Percentiles rank a stretch among this genome's conserved stretches.
These are phyloP conservation scores for Globisporangium nunn DNA, from an alignment of 352 stramenopile species.

Conservation along the genomic window DNA sequence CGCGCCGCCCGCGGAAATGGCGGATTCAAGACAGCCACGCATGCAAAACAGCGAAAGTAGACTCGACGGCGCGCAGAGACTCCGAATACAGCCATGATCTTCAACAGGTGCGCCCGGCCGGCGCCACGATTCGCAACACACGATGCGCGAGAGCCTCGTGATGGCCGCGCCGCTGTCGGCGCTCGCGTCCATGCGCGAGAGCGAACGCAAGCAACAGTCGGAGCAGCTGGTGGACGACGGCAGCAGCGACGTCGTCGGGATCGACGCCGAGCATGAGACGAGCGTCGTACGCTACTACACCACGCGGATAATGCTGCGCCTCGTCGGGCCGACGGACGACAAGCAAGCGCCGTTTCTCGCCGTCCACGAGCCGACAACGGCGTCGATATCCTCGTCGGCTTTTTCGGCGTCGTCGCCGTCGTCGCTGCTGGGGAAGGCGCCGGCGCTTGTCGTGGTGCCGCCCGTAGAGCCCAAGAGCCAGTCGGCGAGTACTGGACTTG, in stretches of 20 bases:
- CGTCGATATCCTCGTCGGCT: not conserved
- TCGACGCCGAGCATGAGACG: slow-evolving; percentile 17
- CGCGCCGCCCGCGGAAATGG: no score
- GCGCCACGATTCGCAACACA: not conserved
- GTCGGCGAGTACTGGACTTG: not conserved
- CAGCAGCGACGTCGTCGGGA: not conserved
- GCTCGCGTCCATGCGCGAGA: not conserved
- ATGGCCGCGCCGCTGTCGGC: slow-evolving; percentile 1
- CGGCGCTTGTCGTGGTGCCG: slow-evolving; percentile 22
- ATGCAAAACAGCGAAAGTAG: no score
- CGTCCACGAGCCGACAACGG: slow-evolving; percentile 14
- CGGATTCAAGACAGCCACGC: no score
- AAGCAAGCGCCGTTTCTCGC: slow-evolving; percentile 13
- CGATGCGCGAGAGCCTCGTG: slow-evolving; percentile 8
- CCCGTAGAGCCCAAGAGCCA: slow-evolving; percentile 4
- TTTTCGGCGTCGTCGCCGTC: not conserved
- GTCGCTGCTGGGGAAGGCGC: slow-evolving; percentile 18
- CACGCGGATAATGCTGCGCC: slow-evolving; percentile 24
- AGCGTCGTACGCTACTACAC: slow-evolving; percentile 30
- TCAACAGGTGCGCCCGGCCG: not conserved
- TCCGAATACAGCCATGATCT: no score
- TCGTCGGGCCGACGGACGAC: not conserved
- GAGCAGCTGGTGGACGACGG: not conserved
- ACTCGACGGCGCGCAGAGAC: no score
- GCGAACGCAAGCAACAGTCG: not conserved